Conservation (phyloP, 2,329 filamentous ascomycete genomes). For the Rhynchosporium graminicola region DNA sequence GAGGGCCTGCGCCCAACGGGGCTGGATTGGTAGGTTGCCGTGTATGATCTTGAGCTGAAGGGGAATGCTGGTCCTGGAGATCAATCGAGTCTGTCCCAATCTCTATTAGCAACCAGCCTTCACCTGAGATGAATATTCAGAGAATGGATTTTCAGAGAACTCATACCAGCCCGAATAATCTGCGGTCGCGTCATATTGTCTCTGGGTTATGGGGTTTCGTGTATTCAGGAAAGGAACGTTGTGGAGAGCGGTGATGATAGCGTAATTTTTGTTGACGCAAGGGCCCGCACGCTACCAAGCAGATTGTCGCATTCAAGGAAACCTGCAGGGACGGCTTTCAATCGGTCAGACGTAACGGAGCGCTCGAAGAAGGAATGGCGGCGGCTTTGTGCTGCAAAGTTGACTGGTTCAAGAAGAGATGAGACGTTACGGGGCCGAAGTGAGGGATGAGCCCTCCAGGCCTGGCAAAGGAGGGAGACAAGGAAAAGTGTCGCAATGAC, state of each 20-base stretch:
- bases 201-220: constrained; percentile 27
- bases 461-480: background rate
- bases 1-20: constrained; percentile 52
- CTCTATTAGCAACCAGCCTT: constrained; percentile 33
- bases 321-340: constrained; percentile 9
- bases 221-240: constrained; percentile 11
- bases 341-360: constrained; percentile 1
- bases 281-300: constrained; percentile 24
- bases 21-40: constrained; percentile 53
- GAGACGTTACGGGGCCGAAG: background rate
- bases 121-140: background rate
- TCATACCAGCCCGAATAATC: constrained; percentile 56
- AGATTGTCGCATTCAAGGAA: constrained; percentile 25
- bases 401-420: constrained; percentile 20
- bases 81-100: constrained; percentile 79
- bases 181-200: constrained; percentile 54
- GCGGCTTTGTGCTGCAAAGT: constrained; percentile 24
- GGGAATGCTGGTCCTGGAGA: constrained; percentile 79
- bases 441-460: constrained; percentile 11
- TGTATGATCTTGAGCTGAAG: constrained; percentile 81
- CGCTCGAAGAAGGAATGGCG: constrained; percentile 23
- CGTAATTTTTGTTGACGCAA: constrained; percentile 26
- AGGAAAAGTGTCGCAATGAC: constrained; percentile 1
- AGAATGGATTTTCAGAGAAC: constrained; percentile 12
- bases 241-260: constrained; percentile 17